Percentiles rank a stretch among this genome's conserved stretches.
Evolutionary conservation across 2,329 filamentous ascomycete species (phyloP).

Genomic region (Stemphylium beticola): DNA sequence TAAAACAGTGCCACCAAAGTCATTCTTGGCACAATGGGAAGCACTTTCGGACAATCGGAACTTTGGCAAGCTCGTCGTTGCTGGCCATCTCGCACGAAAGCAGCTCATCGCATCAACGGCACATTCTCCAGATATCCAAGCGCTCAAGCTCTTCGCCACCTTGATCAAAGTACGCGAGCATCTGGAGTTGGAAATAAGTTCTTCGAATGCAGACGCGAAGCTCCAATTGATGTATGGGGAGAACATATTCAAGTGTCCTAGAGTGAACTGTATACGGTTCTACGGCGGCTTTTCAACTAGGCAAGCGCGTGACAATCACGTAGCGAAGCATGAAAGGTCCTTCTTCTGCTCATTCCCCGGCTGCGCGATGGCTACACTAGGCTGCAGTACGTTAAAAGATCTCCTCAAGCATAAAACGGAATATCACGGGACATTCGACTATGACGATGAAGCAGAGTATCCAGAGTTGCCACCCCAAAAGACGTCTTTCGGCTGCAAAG

Average conservation of each 20-base stretch:
- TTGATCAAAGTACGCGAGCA: neutral
- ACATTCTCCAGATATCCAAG: neutral
- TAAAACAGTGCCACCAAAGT: neutral
- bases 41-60: constrained; percentile 1
- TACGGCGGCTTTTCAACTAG: constrained; percentile 5
- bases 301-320: constrained; percentile 2
- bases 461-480: constrained; percentile 1
- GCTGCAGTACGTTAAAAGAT: constrained; percentile 6
- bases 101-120: neutral
- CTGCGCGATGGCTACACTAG: constrained; percentile 9
- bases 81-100: constrained; percentile 2
- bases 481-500: constrained; percentile 4
- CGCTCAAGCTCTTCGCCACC: neutral
- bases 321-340: constrained; percentile 9
- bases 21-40: constrained; percentile 6
- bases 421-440: constrained; percentile 3
- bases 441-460: constrained; percentile 10
- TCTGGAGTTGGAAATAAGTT: neutral
- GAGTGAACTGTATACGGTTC: constrained; percentile 7
- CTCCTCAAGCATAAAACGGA: constrained; percentile 8
- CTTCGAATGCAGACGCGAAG: neutral
- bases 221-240: constrained; percentile 2
- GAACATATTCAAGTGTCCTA: constrained; percentile 10
- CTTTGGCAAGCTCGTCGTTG: constrained; percentile 1
- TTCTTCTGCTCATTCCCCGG: constrained; percentile 12